phyloP scores from a whole-genome alignment of 108 stramenopile species.

The Bacterosira constricta region DNA sequence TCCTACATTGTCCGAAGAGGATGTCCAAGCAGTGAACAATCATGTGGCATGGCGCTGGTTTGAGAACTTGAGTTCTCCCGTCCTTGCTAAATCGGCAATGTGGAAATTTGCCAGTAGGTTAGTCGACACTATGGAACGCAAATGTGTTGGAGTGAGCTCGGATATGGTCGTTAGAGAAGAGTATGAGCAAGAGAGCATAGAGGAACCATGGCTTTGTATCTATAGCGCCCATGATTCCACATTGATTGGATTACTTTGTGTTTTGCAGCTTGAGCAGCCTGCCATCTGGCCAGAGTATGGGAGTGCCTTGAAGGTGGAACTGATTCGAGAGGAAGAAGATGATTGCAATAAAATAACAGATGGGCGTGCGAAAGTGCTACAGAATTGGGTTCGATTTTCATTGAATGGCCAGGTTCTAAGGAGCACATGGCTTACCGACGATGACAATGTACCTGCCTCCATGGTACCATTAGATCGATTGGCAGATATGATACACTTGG shows the following conservation, averaged over 20 bases:
- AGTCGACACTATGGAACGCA: conserved; percentile 45
- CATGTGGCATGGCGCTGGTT: conserved; percentile 85
- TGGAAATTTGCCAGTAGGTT: conserved; percentile 55
- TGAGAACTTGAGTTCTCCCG: conserved; percentile 65
- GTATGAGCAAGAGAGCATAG: conserved; percentile 5
- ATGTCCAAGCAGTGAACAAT: conserved; percentile 57
- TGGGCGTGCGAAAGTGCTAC: background rate
- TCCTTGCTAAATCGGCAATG: conserved; percentile 75
- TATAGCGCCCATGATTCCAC: conserved; percentile 84
- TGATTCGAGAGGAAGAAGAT: conserved; percentile 57
- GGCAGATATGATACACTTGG: conserved; percentile 46
- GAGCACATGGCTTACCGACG: conserved; percentile 52
- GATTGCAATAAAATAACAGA: background rate
- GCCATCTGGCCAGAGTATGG: conserved; percentile 81
- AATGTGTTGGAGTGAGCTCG: conserved; percentile 13
- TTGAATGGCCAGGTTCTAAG: conserved; percentile 68
- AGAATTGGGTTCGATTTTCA: conserved; percentile 70
- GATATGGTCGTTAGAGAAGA: background rate
- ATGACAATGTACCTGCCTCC: conserved; percentile 29
- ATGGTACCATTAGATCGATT: conserved; percentile 57
- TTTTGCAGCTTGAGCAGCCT: conserved; percentile 72
- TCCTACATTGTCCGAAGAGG: conserved; percentile 54
- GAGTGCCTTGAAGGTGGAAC: conserved; percentile 69
- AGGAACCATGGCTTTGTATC: conserved; percentile 62
- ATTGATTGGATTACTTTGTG: conserved; percentile 80